phyloP scores from a whole-genome alignment of 2,329 filamentous ascomycete genomes.

The Arthroderma sp. region DNA sequence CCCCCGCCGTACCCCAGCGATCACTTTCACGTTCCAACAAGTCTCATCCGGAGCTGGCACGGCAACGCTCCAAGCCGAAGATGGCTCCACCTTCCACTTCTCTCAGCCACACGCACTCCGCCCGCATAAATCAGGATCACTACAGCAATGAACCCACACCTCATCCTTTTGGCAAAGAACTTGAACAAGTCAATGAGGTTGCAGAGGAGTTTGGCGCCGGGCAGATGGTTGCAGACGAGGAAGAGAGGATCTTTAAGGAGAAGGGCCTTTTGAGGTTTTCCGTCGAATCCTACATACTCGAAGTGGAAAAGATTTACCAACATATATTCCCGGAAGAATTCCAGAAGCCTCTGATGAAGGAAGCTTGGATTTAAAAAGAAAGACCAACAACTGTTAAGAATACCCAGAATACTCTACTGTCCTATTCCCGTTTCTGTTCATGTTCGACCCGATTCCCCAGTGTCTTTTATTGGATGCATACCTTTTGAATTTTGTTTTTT shows the following conservation, averaged over 20 bases:
- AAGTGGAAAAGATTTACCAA: conserved; percentile 58
- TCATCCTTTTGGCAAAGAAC: conserved; percentile 77
- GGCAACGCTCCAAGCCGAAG: conserved; percentile 51
- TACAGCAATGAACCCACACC: conserved; percentile 23
- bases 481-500: conserved; percentile 4
- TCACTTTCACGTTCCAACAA: conserved; percentile 83
- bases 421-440: no score
- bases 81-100: conserved; percentile 28
- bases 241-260: conserved; percentile 54
- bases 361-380: neutral
- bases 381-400: no score
- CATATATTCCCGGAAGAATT: conserved; percentile 42
- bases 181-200: conserved; percentile 84
- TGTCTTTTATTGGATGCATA: neutral
- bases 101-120: conserved; percentile 20
- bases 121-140: conserved; percentile 19
- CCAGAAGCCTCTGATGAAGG: neutral
- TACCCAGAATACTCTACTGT: no score
- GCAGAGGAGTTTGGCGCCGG: conserved; percentile 71
- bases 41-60: conserved; percentile 61
- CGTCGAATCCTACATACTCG: conserved; percentile 70
- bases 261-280: conserved; percentile 60
- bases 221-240: conserved; percentile 53
- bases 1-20: conserved; percentile 61
- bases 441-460: no score